Conservation (phyloP, 257 asterid species). For the Salvia splendens region DNA sequence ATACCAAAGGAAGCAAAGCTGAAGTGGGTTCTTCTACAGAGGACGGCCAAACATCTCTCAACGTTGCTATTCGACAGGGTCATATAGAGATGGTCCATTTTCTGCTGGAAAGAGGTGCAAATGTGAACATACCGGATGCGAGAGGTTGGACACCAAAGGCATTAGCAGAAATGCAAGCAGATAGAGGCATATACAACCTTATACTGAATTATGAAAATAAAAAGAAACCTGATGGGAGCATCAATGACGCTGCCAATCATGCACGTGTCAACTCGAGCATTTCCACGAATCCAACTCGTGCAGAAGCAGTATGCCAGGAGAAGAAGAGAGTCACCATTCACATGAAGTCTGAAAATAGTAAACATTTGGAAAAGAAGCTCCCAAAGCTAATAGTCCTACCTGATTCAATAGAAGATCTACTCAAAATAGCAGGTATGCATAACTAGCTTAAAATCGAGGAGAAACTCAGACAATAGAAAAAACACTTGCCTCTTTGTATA, state of each 20-base stretch:
- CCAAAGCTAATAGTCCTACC: conserved; percentile 66
- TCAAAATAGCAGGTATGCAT: conserved; percentile 62
- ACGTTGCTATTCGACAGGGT: conserved; percentile 48
- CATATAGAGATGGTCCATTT: conserved; percentile 47
- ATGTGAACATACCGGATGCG: conserved; percentile 43
- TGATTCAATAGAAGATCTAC: conserved; percentile 66
- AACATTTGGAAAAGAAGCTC: conserved; percentile 38
- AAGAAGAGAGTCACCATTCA: conserved; percentile 82
- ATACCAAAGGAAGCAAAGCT: conserved; percentile 30
- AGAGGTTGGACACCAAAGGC: conserved; percentile 51
- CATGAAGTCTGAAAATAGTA: conserved; percentile 38
- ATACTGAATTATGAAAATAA: conserved; percentile 39
- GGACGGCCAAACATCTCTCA: conserved; percentile 51
- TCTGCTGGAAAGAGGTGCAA: conserved; percentile 54
- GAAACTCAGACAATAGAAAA: neutral
- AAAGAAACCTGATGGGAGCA: conserved; percentile 32
- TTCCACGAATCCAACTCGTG: conserved; percentile 30
- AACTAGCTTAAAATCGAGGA: neutral
- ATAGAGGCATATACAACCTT: conserved; percentile 47
- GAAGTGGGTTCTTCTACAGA: conserved; percentile 40
- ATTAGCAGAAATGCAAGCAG: conserved; percentile 42
- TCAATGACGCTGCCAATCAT: conserved; percentile 28
- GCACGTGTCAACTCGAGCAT: conserved; percentile 37
- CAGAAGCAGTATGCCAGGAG: conserved; percentile 33
- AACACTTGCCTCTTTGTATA: conserved; percentile 21